A percentile compares a stretch with the other conserved stretches of the same genome.
Conservation (phyloP, 1,284 basidiomycete genomes). For the Chondrostereum purpureum region DNA sequence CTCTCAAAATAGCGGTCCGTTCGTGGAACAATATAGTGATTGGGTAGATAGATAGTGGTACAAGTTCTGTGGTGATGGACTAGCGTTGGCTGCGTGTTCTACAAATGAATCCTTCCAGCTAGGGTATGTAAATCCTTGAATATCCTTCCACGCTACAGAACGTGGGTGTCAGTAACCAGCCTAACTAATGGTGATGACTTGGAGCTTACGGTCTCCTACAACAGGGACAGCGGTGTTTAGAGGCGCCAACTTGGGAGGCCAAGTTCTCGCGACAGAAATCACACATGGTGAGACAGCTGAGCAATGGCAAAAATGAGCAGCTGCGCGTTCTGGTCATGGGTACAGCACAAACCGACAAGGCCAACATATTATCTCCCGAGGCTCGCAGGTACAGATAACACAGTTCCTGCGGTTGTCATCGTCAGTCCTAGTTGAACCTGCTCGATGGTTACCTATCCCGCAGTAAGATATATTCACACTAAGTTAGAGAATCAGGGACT, state of each 20-base stretch:
- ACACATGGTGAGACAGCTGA: conserved; percentile 65
- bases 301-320: background rate
- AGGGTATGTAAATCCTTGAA: conserved; percentile 64
- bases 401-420: conserved; percentile 43
- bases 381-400: conserved; percentile 68
- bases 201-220: conserved; percentile 56
- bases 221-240: conserved; percentile 69
- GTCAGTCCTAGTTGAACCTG: conserved; percentile 5
- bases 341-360: conserved; percentile 56
- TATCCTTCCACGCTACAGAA: conserved; percentile 61
- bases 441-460: background rate
- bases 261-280: conserved; percentile 67
- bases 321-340: conserved; percentile 5
- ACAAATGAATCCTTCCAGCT: conserved; percentile 5
- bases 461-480: background rate
- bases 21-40: too few species aligned
- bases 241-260: conserved; percentile 52
- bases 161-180: too few species aligned
- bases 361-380: conserved; percentile 70
- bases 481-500: background rate
- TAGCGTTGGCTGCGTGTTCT: background rate
- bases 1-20: too few species aligned
- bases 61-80: too few species aligned
- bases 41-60: too few species aligned
- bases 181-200: background rate